These are phyloP conservation scores for Grosmannia serpens DNA, from an alignment of 2,329 filamentous ascomycete genomes.

Conservation along the genomic window DNA sequence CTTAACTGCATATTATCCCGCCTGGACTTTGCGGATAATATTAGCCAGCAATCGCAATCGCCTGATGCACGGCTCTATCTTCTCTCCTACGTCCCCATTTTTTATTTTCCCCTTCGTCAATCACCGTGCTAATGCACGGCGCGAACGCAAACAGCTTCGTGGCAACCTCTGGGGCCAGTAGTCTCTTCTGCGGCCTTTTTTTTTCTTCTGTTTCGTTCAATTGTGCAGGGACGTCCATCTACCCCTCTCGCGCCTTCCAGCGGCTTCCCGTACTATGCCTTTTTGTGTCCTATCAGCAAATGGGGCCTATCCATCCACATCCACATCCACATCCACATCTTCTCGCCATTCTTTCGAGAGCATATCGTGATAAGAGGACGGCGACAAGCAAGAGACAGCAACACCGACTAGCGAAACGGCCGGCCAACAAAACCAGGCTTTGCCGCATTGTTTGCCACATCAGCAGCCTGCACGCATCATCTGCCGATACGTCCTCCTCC, in stretches of 20 bases:
- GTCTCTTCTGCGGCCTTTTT: constrained; percentile 7
- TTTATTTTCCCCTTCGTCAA: not conserved
- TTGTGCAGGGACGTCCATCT: not conserved
- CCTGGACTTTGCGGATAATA: not conserved
- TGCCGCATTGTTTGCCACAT: too few relatives aligned
- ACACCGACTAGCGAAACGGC: too few relatives aligned
- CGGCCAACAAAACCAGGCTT: too few relatives aligned
- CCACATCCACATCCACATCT: too few relatives aligned
- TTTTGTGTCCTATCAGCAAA: too few relatives aligned
- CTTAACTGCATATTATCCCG: not conserved
- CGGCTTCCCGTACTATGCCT: too few relatives aligned
- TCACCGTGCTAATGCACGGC: constrained; percentile 1
- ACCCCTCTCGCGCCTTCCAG: not conserved
- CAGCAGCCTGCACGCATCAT: too few relatives aligned
- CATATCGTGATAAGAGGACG: too few relatives aligned
- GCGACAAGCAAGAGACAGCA: too few relatives aligned
- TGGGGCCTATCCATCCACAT: too few relatives aligned
- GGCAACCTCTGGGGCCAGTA: constrained; percentile 17
- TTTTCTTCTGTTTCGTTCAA: not conserved
- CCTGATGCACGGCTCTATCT: not conserved
- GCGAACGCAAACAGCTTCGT: constrained; percentile 15
- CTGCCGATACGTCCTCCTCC: too few relatives aligned
- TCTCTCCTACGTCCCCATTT: not conserved
- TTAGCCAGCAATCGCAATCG: not conserved
- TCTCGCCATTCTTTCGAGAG: too few relatives aligned